phyloP scores from a whole-genome alignment of 164 flowering plant species.

The Umbellularia californica region DNA sequence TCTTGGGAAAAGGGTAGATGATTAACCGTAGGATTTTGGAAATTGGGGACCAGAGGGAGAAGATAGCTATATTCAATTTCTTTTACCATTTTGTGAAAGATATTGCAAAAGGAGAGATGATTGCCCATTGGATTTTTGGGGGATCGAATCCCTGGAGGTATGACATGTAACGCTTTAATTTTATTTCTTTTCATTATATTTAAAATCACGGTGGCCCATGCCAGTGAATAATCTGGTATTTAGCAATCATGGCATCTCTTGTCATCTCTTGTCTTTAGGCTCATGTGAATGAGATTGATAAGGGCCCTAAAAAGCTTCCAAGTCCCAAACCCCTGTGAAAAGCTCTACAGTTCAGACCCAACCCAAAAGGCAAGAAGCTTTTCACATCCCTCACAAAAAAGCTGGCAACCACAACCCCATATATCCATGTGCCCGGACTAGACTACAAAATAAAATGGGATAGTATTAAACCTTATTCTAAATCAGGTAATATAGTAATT shows the following conservation, averaged over 20 bases:
- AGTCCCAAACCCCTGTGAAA: neutral
- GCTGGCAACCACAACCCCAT: conserved; percentile 6
- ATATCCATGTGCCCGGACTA: neutral
- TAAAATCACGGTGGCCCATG: conserved; percentile 52
- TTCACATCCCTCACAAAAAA: neutral
- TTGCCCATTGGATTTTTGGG: conserved; percentile 34
- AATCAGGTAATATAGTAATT: neutral
- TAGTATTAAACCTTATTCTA: neutral
- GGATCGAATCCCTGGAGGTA: conserved; percentile 26
- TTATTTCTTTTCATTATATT: conserved; percentile 16
- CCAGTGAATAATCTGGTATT: conserved; percentile 52
- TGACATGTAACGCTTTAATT: conserved; percentile 36
- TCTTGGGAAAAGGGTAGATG: neutral
- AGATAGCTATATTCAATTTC: neutral
- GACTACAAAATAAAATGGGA: neutral
- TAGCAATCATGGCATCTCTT: conserved; percentile 41
- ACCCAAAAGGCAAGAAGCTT: conserved; percentile 14
- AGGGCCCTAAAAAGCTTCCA: conserved; percentile 1
- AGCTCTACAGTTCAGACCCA: conserved; percentile 13
- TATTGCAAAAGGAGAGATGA: conserved; percentile 24
- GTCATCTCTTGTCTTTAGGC: conserved; percentile 15
- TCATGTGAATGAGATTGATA: conserved; percentile 1
- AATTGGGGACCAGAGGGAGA: conserved; percentile 1
- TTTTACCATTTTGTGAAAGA: conserved; percentile 6
- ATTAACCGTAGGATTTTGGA: conserved; percentile 15